A percentile compares a stretch with the other conserved stretches of the same genome.
phyloP scores from a whole-genome alignment of 768 basidiomycete species.

The Omphalotus guepiniiformis region DNA sequence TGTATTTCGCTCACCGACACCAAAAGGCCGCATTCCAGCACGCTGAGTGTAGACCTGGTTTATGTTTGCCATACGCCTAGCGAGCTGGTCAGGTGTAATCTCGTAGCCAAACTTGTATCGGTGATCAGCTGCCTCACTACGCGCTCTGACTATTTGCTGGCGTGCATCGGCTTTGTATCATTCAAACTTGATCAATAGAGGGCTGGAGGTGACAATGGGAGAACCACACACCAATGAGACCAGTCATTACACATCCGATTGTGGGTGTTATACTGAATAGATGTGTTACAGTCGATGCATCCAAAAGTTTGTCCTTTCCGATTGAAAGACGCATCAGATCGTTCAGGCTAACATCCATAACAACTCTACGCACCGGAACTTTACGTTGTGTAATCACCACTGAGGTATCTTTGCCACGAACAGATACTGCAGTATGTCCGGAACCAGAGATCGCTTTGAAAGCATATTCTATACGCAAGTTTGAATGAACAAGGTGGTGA shows the following conservation, averaged over 20 bases:
- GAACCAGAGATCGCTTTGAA: constrained; percentile 99
- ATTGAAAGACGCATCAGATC: background rate
- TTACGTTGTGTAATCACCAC: constrained; percentile 99
- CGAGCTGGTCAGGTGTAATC: constrained; percentile 95
- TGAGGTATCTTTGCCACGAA: constrained; percentile 90
- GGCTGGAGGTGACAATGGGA: background rate
- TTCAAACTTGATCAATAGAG: constrained; percentile 3
- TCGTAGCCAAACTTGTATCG: constrained; percentile 97
- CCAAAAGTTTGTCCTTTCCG: constrained; percentile 92
- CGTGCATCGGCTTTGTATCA: constrained; percentile 90
- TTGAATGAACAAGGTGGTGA: constrained; percentile 12
- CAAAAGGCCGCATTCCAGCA: constrained; percentile 94
- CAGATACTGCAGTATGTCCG: constrained; percentile 89
- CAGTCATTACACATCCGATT: constrained; percentile 98
- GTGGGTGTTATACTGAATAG: constrained; percentile 93
- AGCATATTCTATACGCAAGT: constrained; percentile 74
- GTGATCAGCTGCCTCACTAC: constrained; percentile 86
- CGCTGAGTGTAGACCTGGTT: constrained; percentile 99
- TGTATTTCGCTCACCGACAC: constrained; percentile 70
- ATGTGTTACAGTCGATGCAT: constrained; percentile 91
- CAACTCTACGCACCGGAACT: constrained; percentile 70
- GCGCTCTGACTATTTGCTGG: constrained; percentile 82
- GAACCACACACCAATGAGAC: constrained; percentile 72
- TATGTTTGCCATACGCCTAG: constrained; percentile 92
- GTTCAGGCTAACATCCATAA: background rate